Base-by-base conservation (phyloP, 1,284 basidiomycete species). In the Cryptococcus sp. region DNA sequence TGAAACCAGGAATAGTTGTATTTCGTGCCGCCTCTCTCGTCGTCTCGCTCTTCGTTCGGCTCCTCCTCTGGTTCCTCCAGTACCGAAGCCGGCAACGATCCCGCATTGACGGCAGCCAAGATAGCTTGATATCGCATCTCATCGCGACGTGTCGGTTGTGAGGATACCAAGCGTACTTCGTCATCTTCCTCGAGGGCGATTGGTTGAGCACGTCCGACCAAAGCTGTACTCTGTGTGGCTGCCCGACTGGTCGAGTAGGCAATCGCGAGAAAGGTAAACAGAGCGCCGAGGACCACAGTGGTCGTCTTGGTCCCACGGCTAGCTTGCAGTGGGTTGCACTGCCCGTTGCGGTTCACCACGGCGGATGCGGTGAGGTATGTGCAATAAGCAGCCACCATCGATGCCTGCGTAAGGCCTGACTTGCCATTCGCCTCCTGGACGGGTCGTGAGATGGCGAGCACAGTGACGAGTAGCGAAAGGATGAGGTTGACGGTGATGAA, bases 1-100 rank as follows among this genome's bases (percentile, higher is more conserved):
- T 98, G 94, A 83, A 98, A 98, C 86, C 92, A 97, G 16, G 90
- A 83, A 70, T 99, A 97, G 64, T 95, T 95, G 76, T 98, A 99
- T 56, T 90, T 84, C n/a, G 91, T 95, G n/a, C 91, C 93, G 39
- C 85, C 81, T 26, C 87, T 82, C 74, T 98, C 94, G 62, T 99
- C 95, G 68, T 98, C 94, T 46, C 84, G 77, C 32, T 83, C 80
- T 54, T 93, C 87, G 2, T 82, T 82, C 24, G 88, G 84, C 1
- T 85, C 83, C 18, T 82, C 79, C 34, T 87, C 82, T 12, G 74
- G 74, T 53, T 95, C 90, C 37, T 94, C 77, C 19, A 98, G 75
- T 0, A 90, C 93, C 24, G 91, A 95, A 1, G 87, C 90, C 1
- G 94, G 95, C 47, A 98, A 87, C 5, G 91, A 87, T 80, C 90